These are phyloP conservation scores for Somion occarium DNA, from an alignment of 1,284 basidiomycete genomes.

Conservation along the genomic window DNA sequence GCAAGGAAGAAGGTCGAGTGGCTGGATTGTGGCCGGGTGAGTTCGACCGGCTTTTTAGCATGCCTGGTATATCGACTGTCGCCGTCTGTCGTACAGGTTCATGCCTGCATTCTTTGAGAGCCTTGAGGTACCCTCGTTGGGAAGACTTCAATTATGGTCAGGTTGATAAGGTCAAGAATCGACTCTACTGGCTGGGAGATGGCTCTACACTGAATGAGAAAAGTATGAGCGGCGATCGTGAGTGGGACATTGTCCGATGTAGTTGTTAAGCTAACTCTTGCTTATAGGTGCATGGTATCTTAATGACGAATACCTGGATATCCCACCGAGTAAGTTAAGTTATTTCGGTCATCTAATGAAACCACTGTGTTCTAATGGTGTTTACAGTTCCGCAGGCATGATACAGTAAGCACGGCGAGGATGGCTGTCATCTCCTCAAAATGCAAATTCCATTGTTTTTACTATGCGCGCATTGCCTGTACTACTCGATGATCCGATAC, in stretches of 20 bases:
- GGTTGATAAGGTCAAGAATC: conserved; percentile 39
- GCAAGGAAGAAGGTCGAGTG: conserved; percentile 52
- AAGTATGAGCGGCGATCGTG: conserved; percentile 41
- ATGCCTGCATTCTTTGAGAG: conserved; percentile 44
- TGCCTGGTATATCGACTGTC: not conserved
- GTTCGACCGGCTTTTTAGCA: not conserved
- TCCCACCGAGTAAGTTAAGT: conserved; percentile 13
- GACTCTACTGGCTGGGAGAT: conserved; percentile 57
- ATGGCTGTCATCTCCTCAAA: too few relatives aligned
- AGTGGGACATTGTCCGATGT: conserved; percentile 19
- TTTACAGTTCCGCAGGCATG: too few relatives aligned
- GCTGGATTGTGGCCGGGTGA: conserved; percentile 57
- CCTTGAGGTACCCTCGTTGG: conserved; percentile 54
- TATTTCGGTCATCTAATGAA: too few relatives aligned
- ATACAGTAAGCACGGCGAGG: too few relatives aligned
- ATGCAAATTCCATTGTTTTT: too few relatives aligned
- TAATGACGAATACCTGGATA: conserved; percentile 11
- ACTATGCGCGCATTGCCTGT: too few relatives aligned
- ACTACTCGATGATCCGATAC: too few relatives aligned
- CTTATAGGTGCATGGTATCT: conserved; percentile 14
- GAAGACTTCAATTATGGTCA: conserved; percentile 58
- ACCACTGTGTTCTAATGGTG: too few relatives aligned
- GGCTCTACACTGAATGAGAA: conserved; percentile 45
- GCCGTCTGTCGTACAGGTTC: too few relatives aligned
- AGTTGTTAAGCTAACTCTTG: not conserved